Evolutionary conservation across 371 early-diverging fungal species (phyloP), one percentile per base, ranked within the genome.

Genomic region (Mucor saturninus): DNA sequence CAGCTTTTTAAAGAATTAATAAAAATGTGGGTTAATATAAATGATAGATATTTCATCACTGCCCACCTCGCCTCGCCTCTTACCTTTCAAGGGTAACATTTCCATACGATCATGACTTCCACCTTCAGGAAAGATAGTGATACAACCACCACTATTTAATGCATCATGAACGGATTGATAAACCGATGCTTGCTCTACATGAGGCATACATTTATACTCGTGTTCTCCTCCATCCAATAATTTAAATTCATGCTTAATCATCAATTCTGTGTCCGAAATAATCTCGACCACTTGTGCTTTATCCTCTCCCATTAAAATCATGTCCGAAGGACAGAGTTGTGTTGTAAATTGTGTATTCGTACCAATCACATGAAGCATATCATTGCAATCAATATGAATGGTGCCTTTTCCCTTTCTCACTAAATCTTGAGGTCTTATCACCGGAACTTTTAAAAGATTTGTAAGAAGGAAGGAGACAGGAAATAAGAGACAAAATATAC

Each of bases 91-190:
- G n/a, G 98, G 98, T 54, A 97, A 73, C 84, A 97, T 86, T 59
- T 95, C 91, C 5, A 92, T 83, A 52, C 95, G 91, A 71, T 97
- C 98, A 73, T 97, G 98, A 63, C 90, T 90, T 5, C 97, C 97
- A 51, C 98, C 97, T 69, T 97, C 98, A 1, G 98, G 98, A 73
- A 97, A 97, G 62, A 97, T 97, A 5, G 96, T 96, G 11, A 97
- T 87, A 65, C 93, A 91, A 15, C 86, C 87, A 45, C 92, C 91
- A 15, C 74, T 71, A 57, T 86, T 80, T 42, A 97, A 75, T 11
- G 89, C 85, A 7, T 88, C 83, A 64, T 88, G 86, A 10, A 97
- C 98, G 7, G 83, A 74, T 29, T 75, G 71, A 74, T 94, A 97
- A 73, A 97, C 91, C 11, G 82, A 77, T 54, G 75, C 67, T 73